Percentiles rank a stretch among this genome's conserved stretches.
Conservation (phyloP, 352 stramenopile species). For the Phytopythium boreale region DNA sequence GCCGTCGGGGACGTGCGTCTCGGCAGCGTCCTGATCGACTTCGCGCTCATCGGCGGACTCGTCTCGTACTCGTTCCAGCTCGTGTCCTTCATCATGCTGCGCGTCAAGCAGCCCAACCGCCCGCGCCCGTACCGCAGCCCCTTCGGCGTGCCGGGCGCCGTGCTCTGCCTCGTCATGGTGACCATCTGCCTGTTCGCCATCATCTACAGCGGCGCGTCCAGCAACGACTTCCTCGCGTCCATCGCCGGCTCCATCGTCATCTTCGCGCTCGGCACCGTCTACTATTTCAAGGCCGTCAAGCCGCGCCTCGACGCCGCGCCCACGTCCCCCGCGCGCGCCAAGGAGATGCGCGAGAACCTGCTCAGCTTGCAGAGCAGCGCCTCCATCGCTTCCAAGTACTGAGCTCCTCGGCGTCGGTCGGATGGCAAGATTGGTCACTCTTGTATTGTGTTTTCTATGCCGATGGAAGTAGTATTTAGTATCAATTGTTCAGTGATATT, state of each 20-base stretch:
- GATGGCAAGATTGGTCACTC: too few species aligned
- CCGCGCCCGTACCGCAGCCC: conserved; percentile 43
- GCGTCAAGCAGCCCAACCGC: conserved; percentile 42
- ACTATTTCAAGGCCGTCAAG: conserved; percentile 36
- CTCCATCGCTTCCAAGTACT: background rate
- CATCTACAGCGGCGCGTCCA: conserved; percentile 46
- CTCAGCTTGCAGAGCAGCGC: conserved; percentile 20
- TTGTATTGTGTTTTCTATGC: too few species aligned
- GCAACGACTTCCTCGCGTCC: conserved; percentile 47
- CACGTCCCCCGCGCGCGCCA: conserved; percentile 20
- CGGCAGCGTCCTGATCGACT: conserved; percentile 58
- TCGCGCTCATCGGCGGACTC: conserved; percentile 44
- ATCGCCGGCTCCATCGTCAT: conserved; percentile 40
- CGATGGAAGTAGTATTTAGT: too few species aligned
- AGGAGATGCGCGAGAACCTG: conserved; percentile 40
- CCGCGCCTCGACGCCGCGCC: conserved; percentile 26
- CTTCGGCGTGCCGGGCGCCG: conserved; percentile 41
- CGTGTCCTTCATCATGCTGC: conserved; percentile 54
- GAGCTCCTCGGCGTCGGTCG: too few species aligned
- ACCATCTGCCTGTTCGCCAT: conserved; percentile 44
- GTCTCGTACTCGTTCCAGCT: conserved; percentile 65
- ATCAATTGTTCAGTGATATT: too few species aligned
- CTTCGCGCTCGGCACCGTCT: conserved; percentile 41
- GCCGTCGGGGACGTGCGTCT: conserved; percentile 49
- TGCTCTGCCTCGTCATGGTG: conserved; percentile 38